Evolutionary conservation across 2,329 filamentous ascomycete species (phyloP).

Genomic region (Botryotinia convoluta): DNA sequence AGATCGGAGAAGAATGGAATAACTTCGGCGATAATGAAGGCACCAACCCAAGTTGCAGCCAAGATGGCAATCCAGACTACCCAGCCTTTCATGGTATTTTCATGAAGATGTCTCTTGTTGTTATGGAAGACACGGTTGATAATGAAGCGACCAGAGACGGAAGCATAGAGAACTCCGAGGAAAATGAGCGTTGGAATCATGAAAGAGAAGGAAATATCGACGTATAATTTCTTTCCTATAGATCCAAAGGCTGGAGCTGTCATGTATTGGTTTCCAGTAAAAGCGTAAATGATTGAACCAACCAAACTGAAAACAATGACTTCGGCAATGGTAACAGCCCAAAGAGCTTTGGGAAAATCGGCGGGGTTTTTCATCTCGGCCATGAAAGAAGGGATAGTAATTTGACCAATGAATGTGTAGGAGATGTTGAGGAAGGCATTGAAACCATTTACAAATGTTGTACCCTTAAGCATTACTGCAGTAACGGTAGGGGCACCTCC

Average conservation of each 20-base stretch:
- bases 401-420: slow-evolving; percentile 95
- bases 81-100: slow-evolving; percentile 83
- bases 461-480: slow-evolving; percentile 63
- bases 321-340: slow-evolving; percentile 85
- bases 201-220: slow-evolving; percentile 88
- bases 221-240: slow-evolving; percentile 68
- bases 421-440: slow-evolving; percentile 92
- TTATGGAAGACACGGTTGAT: slow-evolving; percentile 86
- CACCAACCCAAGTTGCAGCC: slow-evolving; percentile 73
- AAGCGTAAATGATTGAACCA: slow-evolving; percentile 79
- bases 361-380: slow-evolving; percentile 81
- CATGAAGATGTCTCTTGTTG: slow-evolving; percentile 69
- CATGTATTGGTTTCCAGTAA: slow-evolving; percentile 86
- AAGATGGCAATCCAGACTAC: slow-evolving; percentile 73
- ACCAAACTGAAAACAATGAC: slow-evolving; percentile 83
- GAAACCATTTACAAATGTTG: slow-evolving; percentile 78
- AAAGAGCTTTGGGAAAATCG: slow-evolving; percentile 91
- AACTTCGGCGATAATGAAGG: slow-evolving; percentile 87
- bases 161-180: slow-evolving; percentile 85
- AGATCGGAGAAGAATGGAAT: slow-evolving; percentile 85
- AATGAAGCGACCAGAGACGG: slow-evolving; percentile 83
- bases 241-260: slow-evolving; percentile 85
- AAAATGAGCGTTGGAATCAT: slow-evolving; percentile 96
- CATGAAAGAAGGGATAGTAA: slow-evolving; percentile 91
- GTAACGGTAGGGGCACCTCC: slow-evolving; percentile 65